Evolutionary conservation across 2,329 filamentous ascomycete genomes (phyloP), one percentile per base, ranked within the genome.

Genomic region (Penicillium frequentans): DNA sequence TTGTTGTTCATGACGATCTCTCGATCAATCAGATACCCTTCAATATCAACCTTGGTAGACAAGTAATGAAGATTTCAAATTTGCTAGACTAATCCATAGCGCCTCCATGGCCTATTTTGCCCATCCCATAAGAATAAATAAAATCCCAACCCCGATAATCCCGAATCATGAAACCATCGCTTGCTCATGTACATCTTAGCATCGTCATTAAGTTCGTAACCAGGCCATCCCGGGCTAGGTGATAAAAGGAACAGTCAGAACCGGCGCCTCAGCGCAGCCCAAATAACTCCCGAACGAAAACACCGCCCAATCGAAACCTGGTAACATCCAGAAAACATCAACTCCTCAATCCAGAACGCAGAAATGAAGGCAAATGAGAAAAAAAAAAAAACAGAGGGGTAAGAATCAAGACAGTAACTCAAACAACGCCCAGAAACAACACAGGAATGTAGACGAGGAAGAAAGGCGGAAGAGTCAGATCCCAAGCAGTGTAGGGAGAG

Each of bases 121-220:
- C 29, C 49, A 58, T 48, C 56, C 58, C 49, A 54, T 45, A 55
- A 61, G 63, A 58, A 56, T 46, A 58, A 61, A 35, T 44, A 61
- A 58, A 64, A 57, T 44, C 59, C 55, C 46, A 64, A 60, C 49
- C 59, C 59, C 39, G 2, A 55, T 62, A 54, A 61, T 59, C 54
- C 63, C 66, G 54, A 68, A 65, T 72, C 67, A 65, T 73, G 63
- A 70, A 70, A 66, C 64, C 68, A 68, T 71, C 56, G 64, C 67
- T 70, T 70, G 64, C 62, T 73, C 72, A 70, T 74, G 70, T 73
- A 74, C 71, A 73, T 74, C 70, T 68, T 73, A 67, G 61, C 67
- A 70, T 73, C 66, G 63, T 75, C 69, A 69, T 73, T 67, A 72
- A 73, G 62, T 67, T 74, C 71, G 62, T 74, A 62, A 68, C 64